Conservation (phyloP, 2,329 filamentous ascomycete genomes). For the Orbilia oligospora region DNA sequence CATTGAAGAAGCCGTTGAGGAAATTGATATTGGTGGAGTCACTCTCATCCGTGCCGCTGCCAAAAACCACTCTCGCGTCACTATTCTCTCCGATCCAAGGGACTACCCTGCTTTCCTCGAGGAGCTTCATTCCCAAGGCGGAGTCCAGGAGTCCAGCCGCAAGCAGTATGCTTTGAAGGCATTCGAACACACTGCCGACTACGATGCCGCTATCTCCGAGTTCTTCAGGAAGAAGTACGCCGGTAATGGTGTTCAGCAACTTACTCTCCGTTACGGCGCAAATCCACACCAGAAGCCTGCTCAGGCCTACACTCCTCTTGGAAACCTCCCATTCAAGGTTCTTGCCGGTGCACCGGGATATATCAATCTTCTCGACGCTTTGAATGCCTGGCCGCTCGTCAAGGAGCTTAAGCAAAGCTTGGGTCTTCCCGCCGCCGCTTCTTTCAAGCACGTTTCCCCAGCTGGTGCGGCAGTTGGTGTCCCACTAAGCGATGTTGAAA, state of each 20-base stretch:
- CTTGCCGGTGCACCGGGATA: constrained; percentile 91
- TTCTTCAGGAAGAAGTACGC: constrained; percentile 99
- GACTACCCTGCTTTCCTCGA: constrained; percentile 96
- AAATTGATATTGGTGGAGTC: constrained; percentile 98
- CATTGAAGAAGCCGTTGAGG: constrained; percentile 95
- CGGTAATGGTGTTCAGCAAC: constrained; percentile 83
- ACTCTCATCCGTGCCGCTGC: constrained; percentile 95
- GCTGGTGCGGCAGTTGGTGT: constrained; percentile 95
- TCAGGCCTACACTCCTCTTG: constrained; percentile 81
- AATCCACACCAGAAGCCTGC: constrained; percentile 99
- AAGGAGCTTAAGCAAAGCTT: constrained; percentile 94
- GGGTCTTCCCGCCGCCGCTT: constrained; percentile 89
- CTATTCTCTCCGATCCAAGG: constrained; percentile 91
- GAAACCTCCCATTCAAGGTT: constrained; percentile 91
- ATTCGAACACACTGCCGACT: constrained; percentile 97
- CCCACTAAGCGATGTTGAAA: constrained; percentile 86
- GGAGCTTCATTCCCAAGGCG: constrained; percentile 79
- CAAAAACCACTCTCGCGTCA: constrained; percentile 97
- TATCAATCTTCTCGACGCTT: constrained; percentile 94
- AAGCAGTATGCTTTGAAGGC: constrained; percentile 95
- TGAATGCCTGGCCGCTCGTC: constrained; percentile 97
- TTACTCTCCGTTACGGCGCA: constrained; percentile 91
- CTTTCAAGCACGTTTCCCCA: constrained; percentile 99
- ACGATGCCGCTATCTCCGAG: constrained; percentile 92
- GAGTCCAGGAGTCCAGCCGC: constrained; percentile 86